Evolutionary conservation across 2,329 filamentous ascomycete genomes (phyloP), one percentile per base, ranked within the genome.

Genomic region (Pseudocercospora cruenta): DNA sequence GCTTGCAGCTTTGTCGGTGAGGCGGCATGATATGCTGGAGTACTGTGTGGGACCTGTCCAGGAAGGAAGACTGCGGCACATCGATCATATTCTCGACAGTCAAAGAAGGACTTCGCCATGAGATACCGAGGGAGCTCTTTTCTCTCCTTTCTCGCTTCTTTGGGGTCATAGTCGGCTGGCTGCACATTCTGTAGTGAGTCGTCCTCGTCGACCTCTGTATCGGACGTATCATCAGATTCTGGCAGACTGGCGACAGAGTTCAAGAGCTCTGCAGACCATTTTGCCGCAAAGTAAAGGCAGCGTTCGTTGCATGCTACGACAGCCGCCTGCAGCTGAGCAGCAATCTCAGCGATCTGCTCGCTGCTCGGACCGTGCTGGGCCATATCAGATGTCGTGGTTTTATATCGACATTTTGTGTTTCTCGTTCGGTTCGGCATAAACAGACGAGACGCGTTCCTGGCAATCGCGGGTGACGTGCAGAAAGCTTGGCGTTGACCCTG

Each of bases 221-320:
- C 87, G 60, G 86, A 67, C 7, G 64, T 55, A 2, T 68, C 60
- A 63, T 90, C 86, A 53, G 82, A 72, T 16, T 79, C 74, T 21
- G 55, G 26, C 2, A n/a, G 5, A 22, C 55, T 36, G 43, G 91
- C 86, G 47, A 98, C 88, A 2, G 95, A 91, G 75, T 91, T 92
- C 65, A 98, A 88, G 71, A 98, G 88, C 81, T 99, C 95, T 73
- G 95, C 94, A 57, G 94, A 97, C 95, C 95, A 99, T 88, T 98
- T 98, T 28, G 95, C 90, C 6, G 94, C 95, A 75, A 97, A 94
- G 76, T 97, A 98, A 12, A 99, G 86, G 78, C 95, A 97, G 78
- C 95, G 86, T 78, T 99, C 95, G 1, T 93, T 96, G 81, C 94
- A 98, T 77, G 93, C 93, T 24, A 95, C 85, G 2, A 95, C 90